Percentiles rank a stretch among this genome's conserved stretches.
phyloP scores from a whole-genome alignment of 805 yeast genomes.

The Priceomyces carsonii region DNA sequence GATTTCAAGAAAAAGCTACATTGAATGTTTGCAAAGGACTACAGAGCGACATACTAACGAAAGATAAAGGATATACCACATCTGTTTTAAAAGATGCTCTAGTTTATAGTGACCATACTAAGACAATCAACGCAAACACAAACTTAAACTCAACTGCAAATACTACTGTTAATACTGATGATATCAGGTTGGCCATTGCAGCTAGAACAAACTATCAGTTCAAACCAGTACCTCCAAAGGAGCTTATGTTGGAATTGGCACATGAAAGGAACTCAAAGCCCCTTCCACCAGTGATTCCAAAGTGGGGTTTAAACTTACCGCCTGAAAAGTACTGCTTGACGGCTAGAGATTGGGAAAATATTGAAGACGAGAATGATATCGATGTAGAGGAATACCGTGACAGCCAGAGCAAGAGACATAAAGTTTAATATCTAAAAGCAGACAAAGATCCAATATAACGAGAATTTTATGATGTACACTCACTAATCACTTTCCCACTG shows the following conservation, averaged over 20 bases:
- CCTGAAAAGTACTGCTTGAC: constrained; percentile 97
- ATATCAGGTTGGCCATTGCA: constrained; percentile 86
- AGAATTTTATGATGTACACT: too few relatives aligned
- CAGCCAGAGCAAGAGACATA: constrained; percentile 8
- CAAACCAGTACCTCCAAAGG: constrained; percentile 93
- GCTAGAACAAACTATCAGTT: constrained; percentile 95
- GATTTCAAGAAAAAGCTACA: too few relatives aligned
- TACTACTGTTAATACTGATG: constrained; percentile 76
- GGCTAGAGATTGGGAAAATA: constrained; percentile 67
- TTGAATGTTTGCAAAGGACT: too few relatives aligned
- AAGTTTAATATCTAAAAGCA: constrained; percentile 7
- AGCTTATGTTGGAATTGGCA: constrained; percentile 84
- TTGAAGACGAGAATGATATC: constrained; percentile 23
- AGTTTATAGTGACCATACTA: constrained; percentile 81
- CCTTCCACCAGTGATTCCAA: constrained; percentile 86
- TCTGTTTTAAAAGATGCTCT: constrained; percentile 88
- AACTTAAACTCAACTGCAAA: constrained; percentile 37
- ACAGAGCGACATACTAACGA: constrained; percentile 7
- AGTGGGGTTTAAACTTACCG: constrained; percentile 91
- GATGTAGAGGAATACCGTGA: constrained; percentile 13
- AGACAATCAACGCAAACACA: constrained; percentile 33
- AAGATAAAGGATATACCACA: constrained; percentile 62
- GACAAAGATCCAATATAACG: constrained; percentile 7
- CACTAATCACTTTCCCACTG: too few relatives aligned
- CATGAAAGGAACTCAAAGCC: constrained; percentile 88